A percentile compares a stretch with the other conserved stretches of the same genome.
Conservation (phyloP, 2,329 filamentous ascomycete genomes). For the Pseudofabraea citricarpa region DNA sequence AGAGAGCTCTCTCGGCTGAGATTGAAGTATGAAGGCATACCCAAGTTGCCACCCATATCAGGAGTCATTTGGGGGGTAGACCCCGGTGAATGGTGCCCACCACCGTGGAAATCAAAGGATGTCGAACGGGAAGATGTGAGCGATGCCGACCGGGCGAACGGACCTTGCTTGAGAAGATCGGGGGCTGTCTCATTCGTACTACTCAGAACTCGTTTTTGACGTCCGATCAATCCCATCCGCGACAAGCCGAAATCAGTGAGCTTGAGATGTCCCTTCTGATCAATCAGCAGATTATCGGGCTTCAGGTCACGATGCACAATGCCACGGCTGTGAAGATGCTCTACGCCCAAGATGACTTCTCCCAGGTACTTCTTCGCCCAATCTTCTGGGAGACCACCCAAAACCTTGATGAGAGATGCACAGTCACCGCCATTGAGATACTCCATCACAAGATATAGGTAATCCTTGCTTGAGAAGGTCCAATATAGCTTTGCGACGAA, state of each 20-base stretch:
- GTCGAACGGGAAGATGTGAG: constrained; percentile 87
- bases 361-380: constrained; percentile 98
- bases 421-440: constrained; percentile 98
- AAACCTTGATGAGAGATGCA: constrained; percentile 89
- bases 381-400: constrained; percentile 88
- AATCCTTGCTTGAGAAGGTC: constrained; percentile 99
- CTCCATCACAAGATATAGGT: constrained; percentile 98
- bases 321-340: constrained; percentile 88
- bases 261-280: constrained; percentile 94
- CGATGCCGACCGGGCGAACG: constrained; percentile 81
- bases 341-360: constrained; percentile 93
- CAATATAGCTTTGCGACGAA: constrained; percentile 99
- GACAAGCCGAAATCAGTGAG: constrained; percentile 96
- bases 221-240: constrained; percentile 92
- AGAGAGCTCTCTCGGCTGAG: constrained; percentile 54
- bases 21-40: constrained; percentile 91
- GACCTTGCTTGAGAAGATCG: constrained; percentile 86
- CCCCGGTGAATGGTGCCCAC: constrained; percentile 71
- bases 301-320: constrained; percentile 97
- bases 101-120: constrained; percentile 78
- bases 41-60: constrained; percentile 59
- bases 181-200: constrained; percentile 77
- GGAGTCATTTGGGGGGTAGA: constrained; percentile 86
- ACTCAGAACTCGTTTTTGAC: constrained; percentile 86
- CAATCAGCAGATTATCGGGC: constrained; percentile 94